Percentiles rank a stretch among this genome's conserved stretches.
Evolutionary conservation across 140 eudicot species (phyloP).

Genomic region (Stevia rebaudiana): DNA sequence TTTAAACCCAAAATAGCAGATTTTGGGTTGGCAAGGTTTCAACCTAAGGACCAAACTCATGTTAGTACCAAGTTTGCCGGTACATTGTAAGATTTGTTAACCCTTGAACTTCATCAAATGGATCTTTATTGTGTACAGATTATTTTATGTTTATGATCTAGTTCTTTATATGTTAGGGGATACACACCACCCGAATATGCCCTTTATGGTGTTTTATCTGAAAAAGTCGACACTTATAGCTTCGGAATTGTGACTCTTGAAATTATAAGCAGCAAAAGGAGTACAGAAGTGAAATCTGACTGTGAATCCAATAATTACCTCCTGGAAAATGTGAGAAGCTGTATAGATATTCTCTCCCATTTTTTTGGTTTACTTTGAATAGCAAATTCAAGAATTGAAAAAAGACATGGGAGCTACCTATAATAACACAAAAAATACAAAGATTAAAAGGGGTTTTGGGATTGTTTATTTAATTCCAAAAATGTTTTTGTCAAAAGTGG

Average conservation of each 20-base stretch:
- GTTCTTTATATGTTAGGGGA: conserved; percentile 16
- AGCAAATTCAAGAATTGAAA: not conserved
- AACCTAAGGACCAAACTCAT: conserved; percentile 42
- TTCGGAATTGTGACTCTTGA: conserved; percentile 55
- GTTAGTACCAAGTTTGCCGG: conserved; percentile 48
- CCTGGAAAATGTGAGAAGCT: conserved; percentile 41
- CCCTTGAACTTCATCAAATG: not conserved
- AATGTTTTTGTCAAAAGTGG: too few relatives aligned
- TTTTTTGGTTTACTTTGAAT: not conserved
- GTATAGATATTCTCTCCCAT: not conserved
- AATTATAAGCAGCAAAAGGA: conserved; percentile 49
- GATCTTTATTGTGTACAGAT: not conserved
- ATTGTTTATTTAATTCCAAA: too few relatives aligned
- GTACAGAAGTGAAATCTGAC: conserved; percentile 34
- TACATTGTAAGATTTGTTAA: conserved; percentile 37
- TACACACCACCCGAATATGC: conserved; percentile 60
- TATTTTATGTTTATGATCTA: not conserved
- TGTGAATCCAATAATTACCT: conserved; percentile 34
- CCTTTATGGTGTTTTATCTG: conserved; percentile 43
- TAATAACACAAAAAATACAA: too few relatives aligned
- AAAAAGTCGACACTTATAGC: conserved; percentile 67
- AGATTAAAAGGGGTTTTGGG: too few relatives aligned
- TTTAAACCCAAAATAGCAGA: conserved; percentile 53
- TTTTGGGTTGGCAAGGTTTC: conserved; percentile 46
- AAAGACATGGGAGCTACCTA: too few relatives aligned